Evolutionary conservation across 1,139 yeast species (phyloP).

Genomic region (Suhomyces terraborum): DNA sequence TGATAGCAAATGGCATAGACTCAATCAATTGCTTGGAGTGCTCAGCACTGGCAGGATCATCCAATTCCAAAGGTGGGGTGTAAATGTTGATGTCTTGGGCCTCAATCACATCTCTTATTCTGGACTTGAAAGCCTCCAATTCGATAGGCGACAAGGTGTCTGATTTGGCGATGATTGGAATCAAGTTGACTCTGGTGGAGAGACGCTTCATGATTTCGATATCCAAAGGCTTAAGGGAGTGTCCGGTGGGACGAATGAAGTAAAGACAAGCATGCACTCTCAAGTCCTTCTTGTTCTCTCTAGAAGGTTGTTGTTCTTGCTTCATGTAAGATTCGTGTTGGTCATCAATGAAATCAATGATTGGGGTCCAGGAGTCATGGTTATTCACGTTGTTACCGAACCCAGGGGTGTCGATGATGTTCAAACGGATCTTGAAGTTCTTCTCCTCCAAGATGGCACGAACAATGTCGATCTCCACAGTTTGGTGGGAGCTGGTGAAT

Average conservation of each 20-base stretch:
- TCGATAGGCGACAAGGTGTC: slow-evolving; percentile 89
- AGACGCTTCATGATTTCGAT: slow-evolving; percentile 90
- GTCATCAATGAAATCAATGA: slow-evolving; percentile 92
- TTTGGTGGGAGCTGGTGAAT: slow-evolving; percentile 67
- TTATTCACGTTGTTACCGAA: slow-evolving; percentile 96
- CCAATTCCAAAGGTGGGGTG: slow-evolving; percentile 79
- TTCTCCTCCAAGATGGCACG: slow-evolving; percentile 93
- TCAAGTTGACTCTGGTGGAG: slow-evolving; percentile 85
- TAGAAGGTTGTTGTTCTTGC: slow-evolving; percentile 93
- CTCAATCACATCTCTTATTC: slow-evolving; percentile 87
- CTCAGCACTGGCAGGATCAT: slow-evolving; percentile 74
- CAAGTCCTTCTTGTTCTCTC: slow-evolving; percentile 71
- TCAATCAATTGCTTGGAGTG: slow-evolving; percentile 83
- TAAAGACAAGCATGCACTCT: slow-evolving; percentile 95
- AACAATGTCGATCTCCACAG: slow-evolving; percentile 87
- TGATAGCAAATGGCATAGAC: slow-evolving; percentile 90
- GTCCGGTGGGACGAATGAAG: slow-evolving; percentile 96
- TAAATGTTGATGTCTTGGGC: slow-evolving; percentile 90
- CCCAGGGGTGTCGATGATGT: slow-evolving; percentile 95
- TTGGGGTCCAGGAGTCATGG: slow-evolving; percentile 90
- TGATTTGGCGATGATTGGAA: slow-evolving; percentile 93
- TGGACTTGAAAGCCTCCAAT: slow-evolving; percentile 75
- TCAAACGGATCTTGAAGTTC: slow-evolving; percentile 80
- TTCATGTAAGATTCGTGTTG: slow-evolving; percentile 94
- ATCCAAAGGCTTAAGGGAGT: slow-evolving; percentile 89